phyloP scores from a whole-genome alignment of 2,329 filamentous ascomycete species.

The Podosphaera aphanis region DNA sequence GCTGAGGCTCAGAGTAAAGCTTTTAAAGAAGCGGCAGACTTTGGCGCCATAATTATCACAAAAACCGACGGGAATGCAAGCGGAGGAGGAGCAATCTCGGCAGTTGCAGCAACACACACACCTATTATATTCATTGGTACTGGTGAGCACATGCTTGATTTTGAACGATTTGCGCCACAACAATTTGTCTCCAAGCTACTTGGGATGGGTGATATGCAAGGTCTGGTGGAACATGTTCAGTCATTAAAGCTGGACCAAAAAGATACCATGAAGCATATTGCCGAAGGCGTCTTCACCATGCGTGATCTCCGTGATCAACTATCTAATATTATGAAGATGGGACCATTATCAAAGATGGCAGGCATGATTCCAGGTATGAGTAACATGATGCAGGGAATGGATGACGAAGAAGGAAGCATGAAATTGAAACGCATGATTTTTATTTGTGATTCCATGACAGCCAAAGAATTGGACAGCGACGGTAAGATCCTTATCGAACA shows the following conservation, averaged over 20 bases:
- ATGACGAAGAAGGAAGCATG: conserved; percentile 81
- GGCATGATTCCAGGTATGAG: conserved; percentile 95
- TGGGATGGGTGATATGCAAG: conserved; percentile 92
- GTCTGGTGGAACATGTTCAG: conserved; percentile 88
- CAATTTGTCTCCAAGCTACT: conserved; percentile 85
- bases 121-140: conserved; percentile 97
- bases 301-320: conserved; percentile 88
- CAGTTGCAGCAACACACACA: conserved; percentile 84
- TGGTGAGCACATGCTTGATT: conserved; percentile 86
- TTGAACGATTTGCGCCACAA: conserved; percentile 79
- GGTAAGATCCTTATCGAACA: conserved; percentile 87
- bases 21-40: conserved; percentile 93
- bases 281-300: conserved; percentile 86
- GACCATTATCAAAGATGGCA: conserved; percentile 85
- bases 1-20: conserved; percentile 86
- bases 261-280: conserved; percentile 97
- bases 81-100: conserved; percentile 90
- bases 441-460: conserved; percentile 95
- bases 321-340: conserved; percentile 99
- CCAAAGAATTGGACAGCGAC: conserved; percentile 83
- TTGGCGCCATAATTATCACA: conserved; percentile 95
- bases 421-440: conserved; percentile 98
- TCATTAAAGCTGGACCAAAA: conserved; percentile 90
- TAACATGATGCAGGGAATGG: conserved; percentile 84
- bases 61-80: conserved; percentile 94